Conservation (phyloP, 306 rosid species). For the Calophaca sinica region DNA sequence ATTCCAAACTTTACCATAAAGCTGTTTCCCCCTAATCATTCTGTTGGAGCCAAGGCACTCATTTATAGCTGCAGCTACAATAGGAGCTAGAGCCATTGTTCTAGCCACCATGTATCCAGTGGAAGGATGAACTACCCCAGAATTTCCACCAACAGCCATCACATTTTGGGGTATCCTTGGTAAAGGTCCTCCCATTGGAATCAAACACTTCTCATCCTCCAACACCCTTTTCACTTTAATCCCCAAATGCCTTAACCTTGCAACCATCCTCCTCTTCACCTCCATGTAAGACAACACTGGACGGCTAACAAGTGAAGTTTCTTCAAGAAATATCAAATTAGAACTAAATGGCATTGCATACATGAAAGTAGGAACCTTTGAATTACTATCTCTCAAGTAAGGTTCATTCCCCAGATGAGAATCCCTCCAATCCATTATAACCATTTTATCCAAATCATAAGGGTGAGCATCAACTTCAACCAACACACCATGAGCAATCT, state of each 20-base stretch:
- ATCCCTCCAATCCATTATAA: slow-evolving; percentile 68
- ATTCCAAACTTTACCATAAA: slow-evolving; percentile 69
- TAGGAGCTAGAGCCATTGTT: slow-evolving; percentile 65
- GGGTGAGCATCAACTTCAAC: slow-evolving; percentile 86
- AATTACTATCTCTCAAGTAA: slow-evolving; percentile 57
- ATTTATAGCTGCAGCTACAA: slow-evolving; percentile 61
- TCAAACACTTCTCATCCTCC: slow-evolving; percentile 89
- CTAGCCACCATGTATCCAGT: slow-evolving; percentile 87
- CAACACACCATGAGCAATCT: slow-evolving; percentile 85
- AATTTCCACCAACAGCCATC: slow-evolving; percentile 78
- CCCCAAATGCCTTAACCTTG: slow-evolving; percentile 83
- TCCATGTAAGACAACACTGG: slow-evolving; percentile 70
- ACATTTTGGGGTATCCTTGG: slow-evolving; percentile 73
- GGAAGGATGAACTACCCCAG: slow-evolving; percentile 88
- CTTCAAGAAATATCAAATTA: slow-evolving; percentile 76
- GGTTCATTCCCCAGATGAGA: slow-evolving; percentile 85
- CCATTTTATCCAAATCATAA: slow-evolving; percentile 81
- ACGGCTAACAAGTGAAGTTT: slow-evolving; percentile 84
- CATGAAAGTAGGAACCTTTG: slow-evolving; percentile 72
- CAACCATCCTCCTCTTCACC: slow-evolving; percentile 79
- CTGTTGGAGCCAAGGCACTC: slow-evolving; percentile 82
- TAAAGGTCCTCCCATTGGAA: slow-evolving; percentile 95
- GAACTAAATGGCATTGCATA: slow-evolving; percentile 94
- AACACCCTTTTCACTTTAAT: slow-evolving; percentile 68
- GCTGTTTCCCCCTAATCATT: slow-evolving; percentile 77